Evolutionary conservation across 78 protist genomes (phyloP).

Genomic region (Mantamonas sphyraenae): DNA sequence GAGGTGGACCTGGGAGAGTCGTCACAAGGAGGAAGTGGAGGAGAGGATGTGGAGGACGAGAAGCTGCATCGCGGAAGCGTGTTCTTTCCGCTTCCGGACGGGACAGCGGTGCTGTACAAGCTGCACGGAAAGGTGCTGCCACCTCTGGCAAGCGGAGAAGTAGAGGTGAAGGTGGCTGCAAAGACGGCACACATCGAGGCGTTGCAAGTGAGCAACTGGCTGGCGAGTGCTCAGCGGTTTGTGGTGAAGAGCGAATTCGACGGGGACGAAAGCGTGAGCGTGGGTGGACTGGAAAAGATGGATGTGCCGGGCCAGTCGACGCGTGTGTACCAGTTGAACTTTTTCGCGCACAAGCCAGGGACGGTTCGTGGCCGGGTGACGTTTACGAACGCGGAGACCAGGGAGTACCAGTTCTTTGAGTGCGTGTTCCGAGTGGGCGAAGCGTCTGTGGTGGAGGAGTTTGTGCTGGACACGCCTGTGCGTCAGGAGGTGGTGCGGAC

Average conservation of each 20-base stretch:
- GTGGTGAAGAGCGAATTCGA: constrained; percentile 5
- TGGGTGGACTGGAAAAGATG: constrained; percentile 36
- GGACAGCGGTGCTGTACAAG: constrained; percentile 31
- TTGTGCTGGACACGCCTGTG: constrained; percentile 35
- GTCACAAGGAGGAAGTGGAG: no score
- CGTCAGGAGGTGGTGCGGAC: constrained; percentile 27
- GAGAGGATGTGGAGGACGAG: no score
- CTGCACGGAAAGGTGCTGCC: constrained; percentile 37
- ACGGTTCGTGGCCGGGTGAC: constrained; percentile 2
- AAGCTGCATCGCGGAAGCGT: constrained; percentile 20
- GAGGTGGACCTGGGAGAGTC: no score
- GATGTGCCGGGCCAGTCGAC: constrained; percentile 46
- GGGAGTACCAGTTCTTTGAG: constrained; percentile 38
- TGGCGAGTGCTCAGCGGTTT: constrained; percentile 51
- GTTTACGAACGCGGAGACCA: constrained; percentile 41
- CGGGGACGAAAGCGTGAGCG: background rate
- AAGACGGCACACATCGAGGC: background rate
- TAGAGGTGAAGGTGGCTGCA: constrained; percentile 2
- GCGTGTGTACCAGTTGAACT: constrained; percentile 27
- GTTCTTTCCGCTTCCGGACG: constrained; percentile 70
- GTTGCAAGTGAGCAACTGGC: constrained; percentile 58
- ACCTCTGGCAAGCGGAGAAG: constrained; percentile 14
- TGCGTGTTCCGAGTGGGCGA: background rate
- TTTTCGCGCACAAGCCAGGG: constrained; percentile 38
- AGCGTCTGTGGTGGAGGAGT: background rate